A percentile compares a stretch with the other conserved stretches of the same genome.
Conservation (phyloP, 225 moss, liverwort and hornwort species). For the Physcomitrium patens region DNA sequence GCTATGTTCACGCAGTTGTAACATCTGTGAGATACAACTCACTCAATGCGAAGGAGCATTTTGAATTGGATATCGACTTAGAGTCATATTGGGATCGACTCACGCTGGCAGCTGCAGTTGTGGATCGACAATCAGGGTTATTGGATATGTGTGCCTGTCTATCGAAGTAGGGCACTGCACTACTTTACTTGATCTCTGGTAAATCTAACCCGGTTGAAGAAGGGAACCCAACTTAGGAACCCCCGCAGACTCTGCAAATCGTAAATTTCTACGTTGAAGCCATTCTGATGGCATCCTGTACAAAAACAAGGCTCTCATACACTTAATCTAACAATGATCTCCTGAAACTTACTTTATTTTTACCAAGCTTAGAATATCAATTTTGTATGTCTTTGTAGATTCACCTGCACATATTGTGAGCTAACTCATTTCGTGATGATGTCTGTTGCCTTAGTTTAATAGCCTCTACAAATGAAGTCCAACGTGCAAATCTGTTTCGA, state of each 20-base stretch:
- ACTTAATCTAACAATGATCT: not conserved
- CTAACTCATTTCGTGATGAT: not conserved
- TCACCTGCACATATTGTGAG: not conserved
- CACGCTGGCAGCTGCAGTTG: not conserved
- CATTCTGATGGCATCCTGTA: conserved; percentile 10
- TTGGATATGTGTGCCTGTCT: not conserved
- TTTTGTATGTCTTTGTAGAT: not conserved
- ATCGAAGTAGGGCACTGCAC: too few relatives aligned
- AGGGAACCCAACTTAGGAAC: not conserved
- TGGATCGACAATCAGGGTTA: conserved; percentile 8
- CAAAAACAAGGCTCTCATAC: not conserved
- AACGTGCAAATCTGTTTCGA: not conserved
- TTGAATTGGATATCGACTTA: conserved; percentile 20
- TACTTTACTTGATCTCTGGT: too few relatives aligned
- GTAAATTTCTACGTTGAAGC: not conserved
- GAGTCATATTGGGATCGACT: not conserved
- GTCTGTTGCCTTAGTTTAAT: not conserved
- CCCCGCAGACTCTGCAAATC: conserved; percentile 9
- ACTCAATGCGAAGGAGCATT: not conserved
- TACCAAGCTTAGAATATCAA: not conserved
- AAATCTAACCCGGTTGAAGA: not conserved
- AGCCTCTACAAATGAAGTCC: not conserved
- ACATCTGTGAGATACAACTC: too few relatives aligned
- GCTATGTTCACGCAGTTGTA: too few relatives aligned
- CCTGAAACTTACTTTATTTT: not conserved